Base-by-base conservation (phyloP, 2,329 filamentous ascomycete genomes). In the Metarhizium anisopliae region DNA sequence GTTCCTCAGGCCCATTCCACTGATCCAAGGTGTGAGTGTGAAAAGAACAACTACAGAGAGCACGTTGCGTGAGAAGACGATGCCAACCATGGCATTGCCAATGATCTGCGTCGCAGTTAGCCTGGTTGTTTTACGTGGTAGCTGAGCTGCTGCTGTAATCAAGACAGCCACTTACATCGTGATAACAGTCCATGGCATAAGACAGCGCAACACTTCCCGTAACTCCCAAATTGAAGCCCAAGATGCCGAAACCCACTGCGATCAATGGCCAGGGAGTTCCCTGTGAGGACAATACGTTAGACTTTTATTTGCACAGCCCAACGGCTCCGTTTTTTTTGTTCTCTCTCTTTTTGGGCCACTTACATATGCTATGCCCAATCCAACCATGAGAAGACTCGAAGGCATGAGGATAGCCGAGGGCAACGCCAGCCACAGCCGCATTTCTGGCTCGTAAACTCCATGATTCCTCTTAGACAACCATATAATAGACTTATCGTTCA, bases 361-460 rank as follows among this genome's bases (percentile, higher is more conserved):
- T 63, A 72, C 71, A 47, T 66, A 57, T 14, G 62, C 60, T 3
- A 69, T 54, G 0, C 70, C 70, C 1, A 64, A 54, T 3, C 70
- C 72, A 45, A 72, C 70, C 66, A 73, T 69, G 2, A 71, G 62
- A 2, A 72, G 35, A 0, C 72, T 71, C 0, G 63, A 66, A 6
- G 66, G 61, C 51, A 67, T 61, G 0, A 65, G 47, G 3, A 73
- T 18, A 0, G 67, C 65, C 1, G 66, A 64, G 3, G 64, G 56
- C 6, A 66, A 52, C 0, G 62, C 56, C 13, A 60, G 59, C 47
- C 63, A 74, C 6, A 76, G 59, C 2, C 73, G 67, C 67, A 74
- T 75, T 53, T 76, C 74, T 0, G 74, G 72, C 58, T 76, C 73
- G 51, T 72, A 74, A 13, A 71, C 66, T 6, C 72, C 72, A 2